A percentile compares a stretch with the other conserved stretches of the same genome.
Conservation (phyloP, 768 basidiomycete genomes). For the Lepiota brunneoincarnata region DNA sequence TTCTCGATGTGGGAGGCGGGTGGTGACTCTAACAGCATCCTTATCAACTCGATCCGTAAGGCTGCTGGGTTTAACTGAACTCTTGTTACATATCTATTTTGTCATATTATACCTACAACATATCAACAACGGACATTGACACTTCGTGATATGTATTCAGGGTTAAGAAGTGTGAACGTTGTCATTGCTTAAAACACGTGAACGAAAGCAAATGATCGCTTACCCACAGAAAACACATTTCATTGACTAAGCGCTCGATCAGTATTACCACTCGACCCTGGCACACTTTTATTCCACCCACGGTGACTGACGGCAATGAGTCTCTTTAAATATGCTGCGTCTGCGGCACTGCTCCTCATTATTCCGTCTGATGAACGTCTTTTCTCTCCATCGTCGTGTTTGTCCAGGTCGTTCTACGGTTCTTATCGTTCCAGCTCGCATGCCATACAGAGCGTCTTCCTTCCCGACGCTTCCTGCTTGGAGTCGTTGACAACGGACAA, state of each 20-base stretch:
- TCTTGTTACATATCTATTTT: not conserved
- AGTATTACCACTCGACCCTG: too few relatives aligned
- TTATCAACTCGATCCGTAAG: slow-evolving; percentile 41
- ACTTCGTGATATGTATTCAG: not conserved
- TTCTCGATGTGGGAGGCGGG: slow-evolving; percentile 75
- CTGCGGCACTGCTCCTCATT: slow-evolving; percentile 33
- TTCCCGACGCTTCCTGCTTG: slow-evolving; percentile 36
- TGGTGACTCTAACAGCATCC: slow-evolving; percentile 53
- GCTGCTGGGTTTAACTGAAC: slow-evolving; percentile 20
- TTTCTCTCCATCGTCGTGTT: slow-evolving; percentile 40
- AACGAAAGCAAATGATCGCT: too few relatives aligned
- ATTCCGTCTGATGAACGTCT: slow-evolving; percentile 41
- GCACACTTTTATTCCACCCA: not conserved
- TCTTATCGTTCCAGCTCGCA: slow-evolving; percentile 42
- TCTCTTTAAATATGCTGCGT: slow-evolving; percentile 1
- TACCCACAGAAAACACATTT: not conserved
- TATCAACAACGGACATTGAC: not conserved
- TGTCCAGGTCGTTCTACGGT: slow-evolving; percentile 53
- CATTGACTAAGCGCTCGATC: not conserved
- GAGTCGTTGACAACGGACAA: slow-evolving; percentile 25
- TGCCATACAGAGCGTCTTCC: slow-evolving; percentile 42
- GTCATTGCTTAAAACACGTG: not conserved
- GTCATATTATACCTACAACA: not conserved
- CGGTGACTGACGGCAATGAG: not conserved
- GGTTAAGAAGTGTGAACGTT: not conserved